Base-by-base conservation (phyloP, 305 asterid species). In the Fraxinus velutina region DNA sequence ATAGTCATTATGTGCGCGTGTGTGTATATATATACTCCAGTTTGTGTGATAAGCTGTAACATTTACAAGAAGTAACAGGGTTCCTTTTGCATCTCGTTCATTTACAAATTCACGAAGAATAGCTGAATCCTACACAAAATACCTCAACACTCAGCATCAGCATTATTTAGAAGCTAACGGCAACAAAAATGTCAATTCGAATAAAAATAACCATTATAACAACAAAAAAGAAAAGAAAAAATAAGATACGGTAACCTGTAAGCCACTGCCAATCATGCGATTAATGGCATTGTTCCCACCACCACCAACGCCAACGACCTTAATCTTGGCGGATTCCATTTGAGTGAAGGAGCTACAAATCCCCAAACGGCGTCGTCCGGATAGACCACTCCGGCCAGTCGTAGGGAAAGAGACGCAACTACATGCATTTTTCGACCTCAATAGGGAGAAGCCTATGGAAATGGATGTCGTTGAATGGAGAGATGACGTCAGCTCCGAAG, bases 231-330 rank as follows among this genome's bases (percentile, higher is more conserved):
- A 47, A 33, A 15, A 1, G 6, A 17, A 12, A 39, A 73, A 68
- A 42, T 24, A 30, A 52, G 9, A 79, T 32, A 78, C 30, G 60
- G 21, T n/a, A 32, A 94, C 98, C 91, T 90, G 92, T 78, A 95
- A 90, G 82, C 99, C 99, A 82, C 97, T 91, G 81, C 92, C 95
- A 89, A 95, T 95, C 99, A 95, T 95, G 85, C 97, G 95, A 86
- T 95, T 95, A 82, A 93, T 93, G 83, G 99, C 99, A 90, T 95
- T 95, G 87, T 95, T 95, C 39, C 99, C 98, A 37, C 98, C 99
- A n/a, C 99, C 98, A 52, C 97, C 98, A 30, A 93, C 98, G 73
- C 98, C 98, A 72, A 95, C 78, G 37, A 95, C 98, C 89, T 95
- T 93, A 90, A 95, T 95, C 86, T 87, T 95, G 22, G 98, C 98